Conservation (phyloP, 345 rosid species). For the Rubroshorea leprosula region DNA sequence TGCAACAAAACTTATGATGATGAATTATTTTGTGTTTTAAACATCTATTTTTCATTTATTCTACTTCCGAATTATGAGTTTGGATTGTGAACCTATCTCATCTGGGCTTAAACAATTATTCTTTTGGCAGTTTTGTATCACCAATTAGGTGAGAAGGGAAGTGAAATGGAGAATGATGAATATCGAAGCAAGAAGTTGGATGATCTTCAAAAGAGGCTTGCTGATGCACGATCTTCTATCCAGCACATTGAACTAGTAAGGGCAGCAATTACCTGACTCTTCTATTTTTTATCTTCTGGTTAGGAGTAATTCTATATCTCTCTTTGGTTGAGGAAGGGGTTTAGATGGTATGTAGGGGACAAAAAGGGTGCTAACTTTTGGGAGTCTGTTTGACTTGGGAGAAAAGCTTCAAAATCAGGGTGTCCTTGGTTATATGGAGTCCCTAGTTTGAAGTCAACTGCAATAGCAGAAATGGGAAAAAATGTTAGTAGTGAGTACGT, state of each 20-base stretch:
- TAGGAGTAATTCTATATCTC: neutral
- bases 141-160: constrained; percentile 75
- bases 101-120: constrained; percentile 8
- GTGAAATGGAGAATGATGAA: constrained; percentile 91
- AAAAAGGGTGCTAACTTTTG: neutral
- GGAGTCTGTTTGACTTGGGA: neutral
- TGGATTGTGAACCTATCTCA: neutral
- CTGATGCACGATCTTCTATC: constrained; percentile 84
- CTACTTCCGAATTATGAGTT: neutral
- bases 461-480: neutral
- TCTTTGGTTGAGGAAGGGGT: neutral
- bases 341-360: neutral
- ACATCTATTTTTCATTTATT: neutral
- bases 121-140: constrained; percentile 49
- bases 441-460: neutral
- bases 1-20: no score
- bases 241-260: constrained; percentile 80
- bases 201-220: constrained; percentile 77
- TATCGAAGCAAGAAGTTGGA: constrained; percentile 57
- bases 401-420: no score
- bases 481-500: no score
- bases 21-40: no score
- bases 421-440: neutral
- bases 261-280: constrained; percentile 1
- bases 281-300: neutral